Evolutionary conservation across 176 grass and related monocot species (phyloP).

Genomic region (Eleusine indica): DNA sequence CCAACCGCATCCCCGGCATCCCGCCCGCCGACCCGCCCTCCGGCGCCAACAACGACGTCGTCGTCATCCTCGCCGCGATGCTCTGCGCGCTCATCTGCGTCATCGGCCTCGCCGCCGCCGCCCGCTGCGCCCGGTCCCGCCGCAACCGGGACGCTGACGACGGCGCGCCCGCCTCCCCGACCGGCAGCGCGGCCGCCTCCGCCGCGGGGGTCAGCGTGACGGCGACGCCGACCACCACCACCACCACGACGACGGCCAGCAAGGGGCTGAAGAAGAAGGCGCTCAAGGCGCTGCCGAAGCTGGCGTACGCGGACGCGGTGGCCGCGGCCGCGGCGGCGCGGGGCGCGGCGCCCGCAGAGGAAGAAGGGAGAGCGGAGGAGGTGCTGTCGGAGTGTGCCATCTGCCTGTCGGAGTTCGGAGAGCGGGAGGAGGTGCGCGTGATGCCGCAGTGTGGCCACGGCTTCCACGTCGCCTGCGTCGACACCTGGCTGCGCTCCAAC

Average conservation of each 20-base stretch:
- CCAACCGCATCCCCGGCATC: conserved; percentile 44
- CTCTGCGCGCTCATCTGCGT: conserved; percentile 74
- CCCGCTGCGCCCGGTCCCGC: conserved; percentile 49
- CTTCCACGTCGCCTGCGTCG: conserved; percentile 75
- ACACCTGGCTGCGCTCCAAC: conserved; percentile 70
- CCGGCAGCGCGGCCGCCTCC: conserved; percentile 30
- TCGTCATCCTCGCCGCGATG: conserved; percentile 63
- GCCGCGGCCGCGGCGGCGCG: conserved; percentile 56
- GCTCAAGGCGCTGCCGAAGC: conserved; percentile 59
- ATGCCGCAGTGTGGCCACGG: conserved; percentile 83
- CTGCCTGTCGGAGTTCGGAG: conserved; percentile 70
- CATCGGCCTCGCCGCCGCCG: conserved; percentile 60
- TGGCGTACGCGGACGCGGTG: conserved; percentile 57
- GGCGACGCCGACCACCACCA: not conserved
- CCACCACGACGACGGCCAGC: not conserved
- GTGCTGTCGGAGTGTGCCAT: conserved; percentile 50
- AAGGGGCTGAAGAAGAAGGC: conserved; percentile 75
- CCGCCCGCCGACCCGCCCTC: conserved; percentile 48
- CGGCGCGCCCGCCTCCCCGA: not conserved
- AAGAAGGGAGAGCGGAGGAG: conserved; percentile 34
- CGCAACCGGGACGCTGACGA: conserved; percentile 30
- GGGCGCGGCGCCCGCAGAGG: conserved; percentile 30
- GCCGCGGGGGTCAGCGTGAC: not conserved
- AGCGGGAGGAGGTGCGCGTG: conserved; percentile 68
- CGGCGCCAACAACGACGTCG: conserved; percentile 53